These are phyloP conservation scores for Aspergillus flavus DNA, from an alignment of 2,329 filamentous ascomycete species.

Conservation along the genomic window DNA sequence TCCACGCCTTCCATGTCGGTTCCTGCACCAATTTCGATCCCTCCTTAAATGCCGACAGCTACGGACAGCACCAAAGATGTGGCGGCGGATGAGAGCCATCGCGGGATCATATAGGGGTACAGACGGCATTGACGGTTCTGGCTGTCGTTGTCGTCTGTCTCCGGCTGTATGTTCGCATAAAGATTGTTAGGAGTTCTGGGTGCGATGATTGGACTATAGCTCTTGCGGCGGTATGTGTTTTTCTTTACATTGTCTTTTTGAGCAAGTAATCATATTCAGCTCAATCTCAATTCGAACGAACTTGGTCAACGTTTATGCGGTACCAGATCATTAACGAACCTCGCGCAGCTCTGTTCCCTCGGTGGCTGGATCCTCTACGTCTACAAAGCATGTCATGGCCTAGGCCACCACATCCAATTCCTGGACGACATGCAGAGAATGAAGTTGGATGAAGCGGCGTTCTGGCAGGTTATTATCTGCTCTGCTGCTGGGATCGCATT, in stretches of 20 bases:
- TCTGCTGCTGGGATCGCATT: conserved; percentile 2
- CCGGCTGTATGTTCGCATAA: conserved; percentile 6
- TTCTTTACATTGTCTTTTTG: not conserved
- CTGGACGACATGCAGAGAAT: not conserved
- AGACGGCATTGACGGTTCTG: not conserved
- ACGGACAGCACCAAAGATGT: not conserved
- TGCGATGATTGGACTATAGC: conserved; percentile 8
- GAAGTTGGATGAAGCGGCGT: not conserved
- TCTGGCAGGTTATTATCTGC: conserved; percentile 9
- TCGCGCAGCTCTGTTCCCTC: conserved; percentile 3
- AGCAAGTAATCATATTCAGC: too few species aligned
- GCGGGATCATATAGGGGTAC: not conserved
- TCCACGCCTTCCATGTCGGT: not conserved
- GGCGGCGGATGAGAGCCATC: too few species aligned
- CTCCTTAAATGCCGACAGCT: not conserved
- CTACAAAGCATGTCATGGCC: conserved; percentile 6
- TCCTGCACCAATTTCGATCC: not conserved
- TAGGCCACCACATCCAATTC: conserved; percentile 4
- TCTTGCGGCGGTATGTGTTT: conserved; percentile 1
- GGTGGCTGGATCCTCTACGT: conserved; percentile 8
- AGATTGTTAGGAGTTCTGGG: not conserved
- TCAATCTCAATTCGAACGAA: too few species aligned
- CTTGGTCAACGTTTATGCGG: too few species aligned
- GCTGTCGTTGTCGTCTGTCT: conserved; percentile 1
- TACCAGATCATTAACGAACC: not conserved